Base-by-base conservation (phyloP, 2,329 filamentous ascomycete species). In the Didymella pomorum region DNA sequence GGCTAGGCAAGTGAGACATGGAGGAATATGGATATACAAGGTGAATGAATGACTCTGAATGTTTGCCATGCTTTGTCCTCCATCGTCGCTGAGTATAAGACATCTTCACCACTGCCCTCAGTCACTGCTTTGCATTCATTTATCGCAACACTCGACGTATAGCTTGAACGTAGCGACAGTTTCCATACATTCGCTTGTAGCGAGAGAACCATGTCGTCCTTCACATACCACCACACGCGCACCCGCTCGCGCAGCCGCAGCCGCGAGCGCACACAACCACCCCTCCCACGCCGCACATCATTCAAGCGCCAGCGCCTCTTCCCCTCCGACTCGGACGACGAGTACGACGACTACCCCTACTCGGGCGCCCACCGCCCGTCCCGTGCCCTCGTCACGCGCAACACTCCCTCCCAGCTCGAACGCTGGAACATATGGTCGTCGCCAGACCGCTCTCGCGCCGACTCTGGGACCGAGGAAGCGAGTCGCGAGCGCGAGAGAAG, bases 341-440 rank as follows among this genome's bases (percentile, higher is more conserved):
- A 72, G 56, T 68, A 73, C 57, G 72, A 75, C 61, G 72, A 74
- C 58, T 73, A 71, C 41, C 70, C 70, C 46, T 67, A 70, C 56
- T 60, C 67, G 1, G 52, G 60, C 31, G 52, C 58, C 28, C 62
- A 64, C 52, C 62, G 58, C 10, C 56, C 61, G 11, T 72, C 68
- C 8, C 70, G 68, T 41, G 65, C 71, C 48, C 62, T 73, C 11
- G 69, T 69, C 39, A 58, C 70, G 39, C 71, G 67, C 52, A 41
- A 64, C 46, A 64, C 68, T 31, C 69, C 73, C 46, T 37, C 26
- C 29, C 56, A 52, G 29, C 56, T 58, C 20, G 56, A 74, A 56
- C 72, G 73, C 51, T 75, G 72, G 65, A 73, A 73, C 56, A 62
- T 75, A 62, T 73, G 69, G 56, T 67, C 67, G 63, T 18, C 33